Base-by-base conservation (phyloP, 73 alveolate genomes). In the Paramecium sexaurelia region DNA sequence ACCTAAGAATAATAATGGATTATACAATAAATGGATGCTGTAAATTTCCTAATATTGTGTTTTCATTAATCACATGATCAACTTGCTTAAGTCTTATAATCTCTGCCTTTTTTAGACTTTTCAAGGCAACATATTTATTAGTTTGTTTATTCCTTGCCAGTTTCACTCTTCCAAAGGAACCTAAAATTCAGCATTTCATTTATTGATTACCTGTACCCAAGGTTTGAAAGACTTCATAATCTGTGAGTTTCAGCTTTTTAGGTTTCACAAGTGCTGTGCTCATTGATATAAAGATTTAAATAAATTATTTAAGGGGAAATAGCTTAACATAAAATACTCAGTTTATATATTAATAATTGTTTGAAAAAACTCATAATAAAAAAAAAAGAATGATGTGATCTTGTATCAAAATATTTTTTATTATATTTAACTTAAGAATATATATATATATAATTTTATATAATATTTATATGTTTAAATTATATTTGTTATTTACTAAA, bases 111-210 rank as follows among this genome's bases (percentile, higher is more conserved):
- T 96, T 96, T 68, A 97, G 94, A 85, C 96, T 95, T 92, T 98
- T 98, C 66, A 98, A 93, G 22, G 99, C 99, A 91, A 93, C 95
- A 22, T 96, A 97, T 84, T 94, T 95, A 36, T 92, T 57, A 10
- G 92, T 92, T 68, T 57, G 85, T 86, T 91, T 94, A 83, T 92
- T 96, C 73, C 93, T 97, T 37, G 97, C 98, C 51, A 98, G 96
- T 92, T 98, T 94, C 40, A 98, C 99, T 91, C 97, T 93, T 51
- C 99, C 99, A 91, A 89, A 98, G 43, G 99, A 92, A n/a, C 95
- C 95, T 91, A 51, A 51, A 43, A 35, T 86, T 86, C 67, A 51
- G 29, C 67, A 51, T 51, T 51, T 51, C 29, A 37, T 35, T 51
- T 33, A 36, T 27, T 40, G 37, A 29, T 73, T 73, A 82, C 99